phyloP scores from a whole-genome alignment of 352 stramenopile species.

The Globisporangium alternatum region DNA sequence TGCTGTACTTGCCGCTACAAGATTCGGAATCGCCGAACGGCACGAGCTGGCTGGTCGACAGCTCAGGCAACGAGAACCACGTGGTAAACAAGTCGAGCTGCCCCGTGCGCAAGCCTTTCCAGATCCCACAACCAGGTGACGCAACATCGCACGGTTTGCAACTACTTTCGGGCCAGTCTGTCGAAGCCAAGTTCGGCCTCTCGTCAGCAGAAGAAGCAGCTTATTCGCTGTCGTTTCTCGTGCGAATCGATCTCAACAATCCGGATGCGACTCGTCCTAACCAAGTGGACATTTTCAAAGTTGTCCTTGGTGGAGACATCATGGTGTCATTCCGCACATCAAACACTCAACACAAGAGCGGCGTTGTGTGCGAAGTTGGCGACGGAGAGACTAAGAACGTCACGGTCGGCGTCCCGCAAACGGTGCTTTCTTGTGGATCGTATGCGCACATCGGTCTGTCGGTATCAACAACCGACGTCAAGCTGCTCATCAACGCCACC shows the following conservation, averaged over 20 bases:
- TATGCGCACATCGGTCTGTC: slow-evolving; percentile 23
- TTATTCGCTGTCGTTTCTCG: slow-evolving; percentile 44
- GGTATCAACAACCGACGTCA: not conserved
- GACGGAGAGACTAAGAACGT: not conserved
- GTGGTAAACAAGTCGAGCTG: slow-evolving; percentile 22
- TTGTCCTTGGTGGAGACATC: slow-evolving; percentile 6
- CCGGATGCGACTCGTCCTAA: not conserved
- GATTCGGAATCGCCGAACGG: slow-evolving; percentile 25
- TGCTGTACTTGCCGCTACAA: slow-evolving; percentile 60
- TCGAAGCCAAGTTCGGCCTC: slow-evolving; percentile 18
- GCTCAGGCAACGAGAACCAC: slow-evolving; percentile 50
- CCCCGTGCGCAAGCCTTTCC: slow-evolving; percentile 58
- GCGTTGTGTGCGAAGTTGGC: slow-evolving; percentile 7
- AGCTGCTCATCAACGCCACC: slow-evolving; percentile 18
- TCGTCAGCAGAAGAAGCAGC: not conserved
- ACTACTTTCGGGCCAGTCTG: slow-evolving; percentile 25
- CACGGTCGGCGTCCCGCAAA: not conserved
- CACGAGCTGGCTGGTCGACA: slow-evolving; percentile 35
- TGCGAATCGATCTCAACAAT: slow-evolving; percentile 25
- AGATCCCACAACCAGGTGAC: slow-evolving; percentile 24
- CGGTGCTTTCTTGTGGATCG: slow-evolving; percentile 10
- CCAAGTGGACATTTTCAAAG: slow-evolving; percentile 18
- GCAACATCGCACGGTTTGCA: slow-evolving; percentile 34
- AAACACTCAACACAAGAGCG: not conserved
- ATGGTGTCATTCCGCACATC: slow-evolving; percentile 6